Base-by-base conservation (phyloP, 257 asterid species). In the Leonotis leonurus region DNA sequence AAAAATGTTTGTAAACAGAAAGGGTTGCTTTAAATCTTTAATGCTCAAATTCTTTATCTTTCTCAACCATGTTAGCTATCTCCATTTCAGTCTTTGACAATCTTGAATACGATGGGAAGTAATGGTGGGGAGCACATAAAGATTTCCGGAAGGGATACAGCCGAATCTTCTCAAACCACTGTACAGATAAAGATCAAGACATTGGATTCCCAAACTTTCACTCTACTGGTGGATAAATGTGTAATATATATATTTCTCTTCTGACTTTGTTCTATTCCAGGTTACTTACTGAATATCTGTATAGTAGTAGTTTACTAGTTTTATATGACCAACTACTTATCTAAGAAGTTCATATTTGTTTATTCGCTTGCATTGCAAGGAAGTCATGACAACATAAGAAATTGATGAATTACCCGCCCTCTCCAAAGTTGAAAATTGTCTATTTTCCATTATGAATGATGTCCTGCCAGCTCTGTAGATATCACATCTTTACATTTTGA, bases 171-270 rank as follows among this genome's bases (percentile, higher is more conserved):
- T 29, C 87, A 83, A 80, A 72, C 97, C 70, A 81, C 93, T 13
- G 94, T 90, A 67, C 95, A 87, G 87, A 90, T 90, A 62, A 90
- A 90, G 84, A 87, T 90, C 81, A 90, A 87, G 85, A 90, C 87
- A 10, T 72, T 90, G 82, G 97, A 90, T 74, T 90, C 96, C 62
- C 91, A 74, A 69, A 87, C 86, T 37, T 85, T 77, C 75, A 85
- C 89, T n/a, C 39, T 90, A 80, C 89, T 79, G 46, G 97, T 90
- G 56, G 89, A 87, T 70, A 90, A 90, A 84, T 81, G 85, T 54
- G 97, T 90, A 85, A 71, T 60, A 58, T 37, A 58, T 37, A 58
- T 44, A 40, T 39, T 24, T 41, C 21, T 57, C 39, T 37, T 51
- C 61, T 43, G 18, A 33, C 30, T 63, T 57, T 60, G 2, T 51